Evolutionary conservation across 805 yeast genomes (phyloP).

Genomic region (Saccharomycopsis synnaedendra): DNA sequence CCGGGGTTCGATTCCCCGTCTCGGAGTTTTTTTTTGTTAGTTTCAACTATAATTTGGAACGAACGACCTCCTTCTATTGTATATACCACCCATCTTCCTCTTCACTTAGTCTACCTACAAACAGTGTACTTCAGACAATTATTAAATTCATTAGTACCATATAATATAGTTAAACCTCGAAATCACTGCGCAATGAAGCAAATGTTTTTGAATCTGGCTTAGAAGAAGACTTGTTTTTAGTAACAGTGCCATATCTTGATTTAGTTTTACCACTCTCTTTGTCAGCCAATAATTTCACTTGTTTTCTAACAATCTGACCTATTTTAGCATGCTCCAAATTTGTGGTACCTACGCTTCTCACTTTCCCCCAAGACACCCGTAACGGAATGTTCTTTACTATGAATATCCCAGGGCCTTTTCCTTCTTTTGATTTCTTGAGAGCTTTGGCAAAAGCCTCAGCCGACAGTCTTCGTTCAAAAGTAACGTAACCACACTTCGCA

Average conservation of each 20-base stretch:
- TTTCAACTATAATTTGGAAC: neutral
- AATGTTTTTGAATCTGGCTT: neutral
- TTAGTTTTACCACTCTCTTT: slow-evolving; percentile 7
- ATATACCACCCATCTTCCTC: too few species aligned
- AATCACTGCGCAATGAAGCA: neutral
- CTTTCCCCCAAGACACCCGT: slow-evolving; percentile 46
- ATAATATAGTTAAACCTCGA: neutral
- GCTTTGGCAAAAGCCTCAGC: slow-evolving; percentile 37
- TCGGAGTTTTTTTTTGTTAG: slow-evolving; percentile 9
- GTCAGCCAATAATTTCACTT: slow-evolving; percentile 40
- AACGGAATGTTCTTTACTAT: slow-evolving; percentile 32
- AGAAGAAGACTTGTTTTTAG: too few species aligned
- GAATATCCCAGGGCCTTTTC: slow-evolving; percentile 24
- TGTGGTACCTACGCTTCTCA: slow-evolving; percentile 29
- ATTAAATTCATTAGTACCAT: too few species aligned
- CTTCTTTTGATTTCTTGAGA: slow-evolving; percentile 13
- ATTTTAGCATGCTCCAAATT: slow-evolving; percentile 37
- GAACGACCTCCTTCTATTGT: too few species aligned
- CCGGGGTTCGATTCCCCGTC: slow-evolving; percentile 16
- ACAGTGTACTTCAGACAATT: too few species aligned
- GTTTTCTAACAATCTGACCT: slow-evolving; percentile 37
- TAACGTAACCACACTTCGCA: slow-evolving; percentile 54
- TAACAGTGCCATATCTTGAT: too few species aligned
- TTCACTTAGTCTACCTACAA: too few species aligned
- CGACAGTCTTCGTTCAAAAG: slow-evolving; percentile 34